A percentile compares a stretch with the other conserved stretches of the same genome.
Evolutionary conservation across 83 land plant genomes (phyloP).

Genomic region (Picea mariana): DNA sequence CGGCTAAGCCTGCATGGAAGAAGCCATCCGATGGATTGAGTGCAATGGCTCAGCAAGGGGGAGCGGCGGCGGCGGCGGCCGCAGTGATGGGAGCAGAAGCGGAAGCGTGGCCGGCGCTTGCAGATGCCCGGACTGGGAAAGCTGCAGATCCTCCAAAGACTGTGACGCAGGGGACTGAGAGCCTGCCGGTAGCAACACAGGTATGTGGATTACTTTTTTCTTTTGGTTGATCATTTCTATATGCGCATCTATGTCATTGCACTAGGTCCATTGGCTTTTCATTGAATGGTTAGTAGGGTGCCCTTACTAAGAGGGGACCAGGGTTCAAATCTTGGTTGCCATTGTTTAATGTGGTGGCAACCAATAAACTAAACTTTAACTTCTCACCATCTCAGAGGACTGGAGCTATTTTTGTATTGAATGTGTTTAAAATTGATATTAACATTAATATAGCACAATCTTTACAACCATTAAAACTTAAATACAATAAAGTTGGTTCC

Average conservation of each 20-base stretch:
- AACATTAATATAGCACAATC: too few species aligned
- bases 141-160: background rate
- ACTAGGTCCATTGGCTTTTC: background rate
- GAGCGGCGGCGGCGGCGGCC: background rate
- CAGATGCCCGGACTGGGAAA: background rate
- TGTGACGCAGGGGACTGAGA: background rate
- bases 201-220: background rate
- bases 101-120: background rate
- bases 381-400: too few species aligned
- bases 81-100: conserved; percentile 4
- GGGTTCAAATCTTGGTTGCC: background rate
- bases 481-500: too few species aligned
- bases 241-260: background rate
- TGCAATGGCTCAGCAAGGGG: background rate
- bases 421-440: too few species aligned
- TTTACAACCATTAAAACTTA: too few species aligned
- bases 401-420: too few species aligned
- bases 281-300: background rate
- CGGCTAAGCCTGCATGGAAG: conserved; percentile 14
- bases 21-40: conserved; percentile 9
- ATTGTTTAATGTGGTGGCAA: background rate
- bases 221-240: background rate
- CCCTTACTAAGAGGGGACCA: background rate
- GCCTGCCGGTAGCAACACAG: background rate
- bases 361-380: too few species aligned